phyloP scores from a whole-genome alignment of 495 filamentous ascomycete species.

The Aspergillus saccharolyticus region DNA sequence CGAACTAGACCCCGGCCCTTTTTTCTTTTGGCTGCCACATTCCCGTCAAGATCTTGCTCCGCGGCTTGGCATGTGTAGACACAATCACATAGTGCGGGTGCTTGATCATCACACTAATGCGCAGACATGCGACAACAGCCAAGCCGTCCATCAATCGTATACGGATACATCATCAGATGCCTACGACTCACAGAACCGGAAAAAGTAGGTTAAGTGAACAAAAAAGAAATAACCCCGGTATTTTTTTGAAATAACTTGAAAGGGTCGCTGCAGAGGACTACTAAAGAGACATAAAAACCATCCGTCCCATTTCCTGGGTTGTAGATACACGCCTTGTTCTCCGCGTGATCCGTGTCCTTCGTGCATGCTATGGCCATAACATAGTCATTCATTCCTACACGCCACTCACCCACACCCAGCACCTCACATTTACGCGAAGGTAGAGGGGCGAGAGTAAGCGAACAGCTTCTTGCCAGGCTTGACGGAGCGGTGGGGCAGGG shows the following conservation, averaged over 20 bases:
- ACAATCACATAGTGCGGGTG: neutral
- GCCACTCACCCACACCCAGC: constrained; percentile 35
- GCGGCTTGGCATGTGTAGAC: neutral
- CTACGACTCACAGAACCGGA: constrained; percentile 4
- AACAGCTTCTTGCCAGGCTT: constrained; percentile 86
- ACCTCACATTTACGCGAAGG: constrained; percentile 61
- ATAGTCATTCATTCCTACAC: constrained; percentile 46
- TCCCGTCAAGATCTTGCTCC: neutral
- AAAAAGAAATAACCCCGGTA: constrained; percentile 34
- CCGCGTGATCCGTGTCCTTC: constrained; percentile 39
- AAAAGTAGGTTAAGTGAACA: constrained; percentile 6
- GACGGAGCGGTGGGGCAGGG: constrained; percentile 90
- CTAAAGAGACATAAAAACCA: constrained; percentile 41
- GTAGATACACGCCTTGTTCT: constrained; percentile 37
- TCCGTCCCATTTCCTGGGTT: constrained; percentile 32
- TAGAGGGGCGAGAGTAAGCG: constrained; percentile 82
- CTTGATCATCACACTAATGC: neutral
- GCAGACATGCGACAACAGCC: too few species aligned
- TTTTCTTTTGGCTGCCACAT: too few species aligned
- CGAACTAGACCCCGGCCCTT: neutral
- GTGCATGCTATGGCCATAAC: constrained; percentile 47
- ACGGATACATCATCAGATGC: neutral
- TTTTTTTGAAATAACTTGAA: constrained; percentile 42
- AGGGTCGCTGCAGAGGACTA: constrained; percentile 44
- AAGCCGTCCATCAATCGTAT: neutral